A percentile compares a stretch with the other conserved stretches of the same genome.
Evolutionary conservation across 768 basidiomycete genomes (phyloP).

Genomic region (Russula dissimulans): DNA sequence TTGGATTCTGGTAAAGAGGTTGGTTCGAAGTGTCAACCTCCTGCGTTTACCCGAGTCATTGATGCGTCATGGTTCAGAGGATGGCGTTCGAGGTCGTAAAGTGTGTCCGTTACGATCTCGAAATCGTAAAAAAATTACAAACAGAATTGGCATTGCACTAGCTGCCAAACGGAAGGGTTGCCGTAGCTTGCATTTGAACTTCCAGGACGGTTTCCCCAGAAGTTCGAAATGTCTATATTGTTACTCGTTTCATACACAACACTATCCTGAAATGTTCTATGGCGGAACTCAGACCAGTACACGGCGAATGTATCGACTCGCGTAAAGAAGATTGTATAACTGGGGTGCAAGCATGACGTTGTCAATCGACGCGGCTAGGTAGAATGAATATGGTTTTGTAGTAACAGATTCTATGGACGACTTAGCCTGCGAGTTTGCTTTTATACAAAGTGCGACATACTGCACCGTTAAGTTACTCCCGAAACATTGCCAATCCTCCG

Average conservation of each 20-base stretch:
- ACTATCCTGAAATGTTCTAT: background rate
- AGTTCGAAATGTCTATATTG: background rate
- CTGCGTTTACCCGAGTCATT: background rate
- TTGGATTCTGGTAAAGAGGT: constrained; percentile 1
- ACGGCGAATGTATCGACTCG: background rate
- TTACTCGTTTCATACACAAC: background rate
- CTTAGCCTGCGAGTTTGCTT: no score
- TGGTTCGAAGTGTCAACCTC: background rate
- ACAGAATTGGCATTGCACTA: no score
- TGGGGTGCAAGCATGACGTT: no score
- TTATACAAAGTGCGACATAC: no score
- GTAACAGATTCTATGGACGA: no score
- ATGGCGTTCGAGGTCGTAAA: background rate
- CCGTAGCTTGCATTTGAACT: no score
- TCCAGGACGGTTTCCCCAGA: background rate
- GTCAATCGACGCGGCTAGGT: no score
- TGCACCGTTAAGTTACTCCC: no score
- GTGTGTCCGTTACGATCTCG: background rate
- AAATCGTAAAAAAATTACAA: background rate
- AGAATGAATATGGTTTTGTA: no score
- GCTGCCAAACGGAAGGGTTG: no score
- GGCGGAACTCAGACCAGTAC: background rate
- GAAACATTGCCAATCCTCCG: no score
- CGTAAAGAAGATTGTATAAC: no score
- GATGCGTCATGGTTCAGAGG: background rate